A percentile compares a stretch with the other conserved stretches of the same genome.
Conservation (phyloP, 768 basidiomycete species). For the Pleurotus pulmonarius region DNA sequence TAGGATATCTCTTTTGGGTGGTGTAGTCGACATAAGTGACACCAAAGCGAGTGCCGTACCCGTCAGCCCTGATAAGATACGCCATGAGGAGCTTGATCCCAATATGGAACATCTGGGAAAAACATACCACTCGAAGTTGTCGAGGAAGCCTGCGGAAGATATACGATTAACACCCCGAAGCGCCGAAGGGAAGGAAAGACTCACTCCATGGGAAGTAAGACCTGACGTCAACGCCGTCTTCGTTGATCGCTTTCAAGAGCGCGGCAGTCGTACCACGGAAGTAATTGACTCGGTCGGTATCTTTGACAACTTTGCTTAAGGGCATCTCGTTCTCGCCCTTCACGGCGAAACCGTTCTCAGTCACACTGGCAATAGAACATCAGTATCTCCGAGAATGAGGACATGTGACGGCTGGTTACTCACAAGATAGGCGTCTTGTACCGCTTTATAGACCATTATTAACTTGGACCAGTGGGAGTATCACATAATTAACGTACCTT, state of each 20-base stretch:
- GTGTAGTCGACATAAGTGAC: slow-evolving; percentile 70
- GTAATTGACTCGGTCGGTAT: slow-evolving; percentile 64
- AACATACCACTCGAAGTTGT: slow-evolving; percentile 67
- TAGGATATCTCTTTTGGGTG: slow-evolving; percentile 63
- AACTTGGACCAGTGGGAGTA: background rate
- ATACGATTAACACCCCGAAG: slow-evolving; percentile 7
- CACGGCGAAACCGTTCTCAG: slow-evolving; percentile 71
- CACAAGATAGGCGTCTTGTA: slow-evolving; percentile 24
- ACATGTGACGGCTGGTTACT: background rate
- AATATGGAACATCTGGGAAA: background rate
- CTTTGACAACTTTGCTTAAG: slow-evolving; percentile 48
- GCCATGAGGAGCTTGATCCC: background rate
- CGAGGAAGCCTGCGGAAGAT: slow-evolving; percentile 48
- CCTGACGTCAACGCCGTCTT: slow-evolving; percentile 60
- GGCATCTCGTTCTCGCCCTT: slow-evolving; percentile 57
- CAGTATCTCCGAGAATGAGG: background rate
- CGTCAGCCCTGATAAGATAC: slow-evolving; percentile 46
- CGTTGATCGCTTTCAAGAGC: slow-evolving; percentile 51
- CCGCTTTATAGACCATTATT: slow-evolving; percentile 21
- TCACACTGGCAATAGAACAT: slow-evolving; percentile 39
- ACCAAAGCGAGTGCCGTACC: slow-evolving; percentile 65
- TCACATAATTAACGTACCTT: slow-evolving; percentile 36
- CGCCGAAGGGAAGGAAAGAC: slow-evolving; percentile 16
- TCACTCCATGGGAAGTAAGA: slow-evolving; percentile 70
- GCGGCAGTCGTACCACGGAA: slow-evolving; percentile 56